These are phyloP conservation scores for Venturia effusa DNA, from an alignment of 2,329 filamentous ascomycete genomes.

Conservation along the genomic window DNA sequence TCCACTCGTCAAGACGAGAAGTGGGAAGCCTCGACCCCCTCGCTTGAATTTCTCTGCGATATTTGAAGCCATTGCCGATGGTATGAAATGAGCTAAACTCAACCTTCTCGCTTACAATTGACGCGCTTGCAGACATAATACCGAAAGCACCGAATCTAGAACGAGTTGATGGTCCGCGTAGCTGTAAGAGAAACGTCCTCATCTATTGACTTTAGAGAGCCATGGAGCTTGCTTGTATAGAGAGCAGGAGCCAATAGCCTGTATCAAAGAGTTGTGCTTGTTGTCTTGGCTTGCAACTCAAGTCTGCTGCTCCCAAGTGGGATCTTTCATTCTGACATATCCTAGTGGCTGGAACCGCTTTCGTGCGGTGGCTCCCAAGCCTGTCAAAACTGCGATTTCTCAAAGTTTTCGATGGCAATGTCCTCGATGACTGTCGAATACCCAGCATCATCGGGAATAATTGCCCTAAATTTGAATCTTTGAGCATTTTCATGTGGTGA, in stretches of 20 bases:
- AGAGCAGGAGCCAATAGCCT: too few relatives aligned
- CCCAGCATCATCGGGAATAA: constrained; percentile 42
- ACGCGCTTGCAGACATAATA: constrained; percentile 29
- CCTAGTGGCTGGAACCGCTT: constrained; percentile 37
- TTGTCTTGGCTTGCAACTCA: neutral
- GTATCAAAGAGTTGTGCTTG: neutral
- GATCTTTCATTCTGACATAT: neutral
- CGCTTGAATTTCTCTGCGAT: constrained; percentile 26
- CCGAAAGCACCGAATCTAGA: constrained; percentile 44
- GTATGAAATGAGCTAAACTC: constrained; percentile 20
- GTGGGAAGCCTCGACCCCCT: constrained; percentile 21
- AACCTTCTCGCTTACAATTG: constrained; percentile 13
- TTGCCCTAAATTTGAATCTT: constrained; percentile 50
- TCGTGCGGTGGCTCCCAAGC: constrained; percentile 49
- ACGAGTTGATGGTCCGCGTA: constrained; percentile 44
- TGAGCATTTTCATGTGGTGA: constrained; percentile 47
- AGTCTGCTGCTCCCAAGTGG: neutral
- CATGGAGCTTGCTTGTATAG: neutral
- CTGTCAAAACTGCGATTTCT: constrained; percentile 48
- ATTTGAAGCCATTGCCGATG: constrained; percentile 38
- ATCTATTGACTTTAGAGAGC: neutral
- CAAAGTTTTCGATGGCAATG: constrained; percentile 49
- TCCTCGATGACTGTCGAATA: constrained; percentile 44
- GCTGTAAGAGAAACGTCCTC: constrained; percentile 13
- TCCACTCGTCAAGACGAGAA: constrained; percentile 15